phyloP scores from a whole-genome alignment of 2,329 filamentous ascomycete species.

The Penicillium sp. region DNA sequence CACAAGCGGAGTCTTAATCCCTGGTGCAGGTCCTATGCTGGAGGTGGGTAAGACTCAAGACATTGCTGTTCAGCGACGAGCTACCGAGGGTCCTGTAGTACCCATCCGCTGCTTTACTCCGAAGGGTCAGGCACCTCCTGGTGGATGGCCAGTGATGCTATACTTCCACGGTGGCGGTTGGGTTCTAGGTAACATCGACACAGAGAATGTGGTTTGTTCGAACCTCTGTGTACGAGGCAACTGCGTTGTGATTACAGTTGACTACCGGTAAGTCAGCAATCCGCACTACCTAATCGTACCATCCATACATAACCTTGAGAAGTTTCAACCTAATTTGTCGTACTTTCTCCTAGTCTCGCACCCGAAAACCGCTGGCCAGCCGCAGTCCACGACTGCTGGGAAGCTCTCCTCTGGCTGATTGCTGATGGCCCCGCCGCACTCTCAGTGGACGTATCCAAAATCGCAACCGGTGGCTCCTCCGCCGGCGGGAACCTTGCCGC shows the following conservation, averaged over 20 bases:
- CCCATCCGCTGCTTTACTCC: constrained; percentile 53
- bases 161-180: constrained; percentile 61
- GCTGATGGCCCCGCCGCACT: constrained; percentile 37
- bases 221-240: constrained; percentile 52
- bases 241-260: constrained; percentile 55
- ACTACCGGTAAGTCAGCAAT: constrained; percentile 49
- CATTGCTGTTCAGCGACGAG: constrained; percentile 43
- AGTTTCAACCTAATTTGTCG: not conserved
- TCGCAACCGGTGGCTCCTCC: constrained; percentile 53
- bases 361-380: constrained; percentile 58
- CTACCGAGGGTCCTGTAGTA: constrained; percentile 51
- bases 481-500: constrained; percentile 55
- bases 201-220: constrained; percentile 58
- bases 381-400: constrained; percentile 58
- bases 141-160: constrained; percentile 56
- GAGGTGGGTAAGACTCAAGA: constrained; percentile 50
- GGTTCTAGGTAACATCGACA: constrained; percentile 58
- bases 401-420: constrained; percentile 52
- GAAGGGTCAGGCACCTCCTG: constrained; percentile 40
- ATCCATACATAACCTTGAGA: not conserved
- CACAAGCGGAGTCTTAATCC: constrained; percentile 52
- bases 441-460: constrained; percentile 44
- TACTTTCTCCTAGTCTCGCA: constrained; percentile 45
- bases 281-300: not conserved
- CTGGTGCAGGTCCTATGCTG: constrained; percentile 51